Base-by-base conservation (phyloP, 768 basidiomycete genomes). In the Leccinum obscurum region DNA sequence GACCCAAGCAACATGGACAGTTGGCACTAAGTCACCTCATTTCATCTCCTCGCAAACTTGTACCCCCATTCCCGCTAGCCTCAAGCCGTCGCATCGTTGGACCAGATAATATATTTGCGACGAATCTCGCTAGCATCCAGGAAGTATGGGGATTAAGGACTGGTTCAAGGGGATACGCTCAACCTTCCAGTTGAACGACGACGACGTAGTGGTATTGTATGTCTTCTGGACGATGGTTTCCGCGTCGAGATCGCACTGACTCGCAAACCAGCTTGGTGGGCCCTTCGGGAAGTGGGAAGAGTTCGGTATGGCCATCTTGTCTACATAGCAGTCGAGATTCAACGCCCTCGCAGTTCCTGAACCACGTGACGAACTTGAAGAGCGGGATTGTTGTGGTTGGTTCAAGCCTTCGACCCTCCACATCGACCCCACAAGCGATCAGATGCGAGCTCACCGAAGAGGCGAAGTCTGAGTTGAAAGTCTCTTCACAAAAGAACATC, bases 251-350 rank as follows among this genome's bases (percentile, higher is more conserved):
- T 13, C 6, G 1, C 26, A 20, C 53, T 67, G 20, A 68, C 53
- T 48, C 20, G n/a, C 10, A n/a, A 13, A 50, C 10, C 24, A 70
- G 68, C 37, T 17, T 65, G 7, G 56, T 68, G 1, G 67, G 68
- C 11, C 68, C 68, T 44, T 56, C 68, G 0, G 68, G 62, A 17
- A 34, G 56, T 4, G 68, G 68, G 48, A 68, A 69, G 59, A 69
- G 61, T 46, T 22, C 5, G 53, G 68, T 68, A 64, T n/a, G 60
- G 10, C 14, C 13, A 15, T 49, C 14, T 4, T 13, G 17, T 61
- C 28, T 37, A 8, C n/a, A 9, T 14, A 4, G 9, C 4, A 11
- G 4, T 9, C 8, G 15, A 39, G 3, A 48, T 9, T 54, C 20
- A 50, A 56, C 6, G 2, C 10, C 6, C 8, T 35, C 6, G 6